phyloP scores from a whole-genome alignment of 352 stramenopile genomes.

The Pythium sp. region DNA sequence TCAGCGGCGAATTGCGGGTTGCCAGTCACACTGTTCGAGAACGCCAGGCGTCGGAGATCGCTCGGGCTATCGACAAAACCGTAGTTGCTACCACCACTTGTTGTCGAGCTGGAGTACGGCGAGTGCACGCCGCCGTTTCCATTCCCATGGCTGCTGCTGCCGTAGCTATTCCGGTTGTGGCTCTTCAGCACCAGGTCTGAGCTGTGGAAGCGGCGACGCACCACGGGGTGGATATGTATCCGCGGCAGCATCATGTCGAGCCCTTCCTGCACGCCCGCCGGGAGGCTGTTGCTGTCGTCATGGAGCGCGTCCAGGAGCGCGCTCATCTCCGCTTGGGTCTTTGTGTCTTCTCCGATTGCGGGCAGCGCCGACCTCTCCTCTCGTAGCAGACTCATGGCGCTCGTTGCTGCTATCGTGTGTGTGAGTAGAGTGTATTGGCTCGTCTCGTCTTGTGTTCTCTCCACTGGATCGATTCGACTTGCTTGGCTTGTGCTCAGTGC shows the following conservation, averaged over 20 bases:
- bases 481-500: not conserved
- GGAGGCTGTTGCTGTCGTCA: slow-evolving; percentile 1
- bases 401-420: not conserved
- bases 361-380: slow-evolving; percentile 32
- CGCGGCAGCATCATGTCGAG: slow-evolving; percentile 14
- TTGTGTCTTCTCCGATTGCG: slow-evolving; percentile 49
- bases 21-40: slow-evolving; percentile 10
- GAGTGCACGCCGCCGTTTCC: slow-evolving; percentile 2
- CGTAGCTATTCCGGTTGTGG: not conserved
- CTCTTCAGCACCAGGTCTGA: slow-evolving; percentile 47
- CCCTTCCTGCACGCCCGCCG: slow-evolving; percentile 6
- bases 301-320: slow-evolving; percentile 14
- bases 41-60: slow-evolving; percentile 24
- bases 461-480: not conserved
- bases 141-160: slow-evolving; percentile 1
- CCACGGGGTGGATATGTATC: slow-evolving; percentile 18
- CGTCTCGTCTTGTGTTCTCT: not conserved
- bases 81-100: slow-evolving; percentile 3
- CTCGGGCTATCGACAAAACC: slow-evolving; percentile 23
- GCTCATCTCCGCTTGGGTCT: slow-evolving; percentile 20
- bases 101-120: slow-evolving; percentile 4
- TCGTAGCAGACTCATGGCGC: slow-evolving; percentile 17
- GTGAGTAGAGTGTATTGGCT: not conserved
- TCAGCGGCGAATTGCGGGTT: slow-evolving; percentile 6
- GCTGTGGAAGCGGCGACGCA: slow-evolving; percentile 56